A percentile compares a stretch with the other conserved stretches of the same genome.
phyloP scores from a whole-genome alignment of 306 rosid species.

The Geum urbanum region DNA sequence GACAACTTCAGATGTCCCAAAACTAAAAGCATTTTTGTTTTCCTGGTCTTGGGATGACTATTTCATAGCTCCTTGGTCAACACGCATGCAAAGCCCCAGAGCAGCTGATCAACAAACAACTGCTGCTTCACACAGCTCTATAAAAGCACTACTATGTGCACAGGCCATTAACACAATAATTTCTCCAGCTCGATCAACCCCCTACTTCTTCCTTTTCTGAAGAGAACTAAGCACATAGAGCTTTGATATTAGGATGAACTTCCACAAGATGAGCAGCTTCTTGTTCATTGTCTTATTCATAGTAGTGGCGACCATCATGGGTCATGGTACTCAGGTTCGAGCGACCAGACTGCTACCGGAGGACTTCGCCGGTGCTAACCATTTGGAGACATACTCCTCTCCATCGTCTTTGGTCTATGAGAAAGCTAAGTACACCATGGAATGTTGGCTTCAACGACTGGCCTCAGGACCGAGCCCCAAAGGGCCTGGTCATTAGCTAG shows the following conservation, averaged over 20 bases:
- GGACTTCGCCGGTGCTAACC: slow-evolving; percentile 27
- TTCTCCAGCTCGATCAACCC: not conserved
- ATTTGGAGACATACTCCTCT: slow-evolving; percentile 18
- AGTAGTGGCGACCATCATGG: not conserved
- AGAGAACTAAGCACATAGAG: not conserved
- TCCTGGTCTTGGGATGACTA: too few species aligned
- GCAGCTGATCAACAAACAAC: not conserved
- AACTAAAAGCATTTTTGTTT: too few species aligned
- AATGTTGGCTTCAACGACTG: slow-evolving; percentile 30
- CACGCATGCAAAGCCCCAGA: too few species aligned
- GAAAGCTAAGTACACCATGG: slow-evolving; percentile 22
- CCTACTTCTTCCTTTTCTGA: not conserved
- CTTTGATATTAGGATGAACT: slow-evolving; percentile 18
- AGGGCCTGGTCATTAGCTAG: slow-evolving; percentile 32
- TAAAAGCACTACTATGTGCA: not conserved
- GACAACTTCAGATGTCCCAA: not conserved
- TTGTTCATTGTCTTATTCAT: slow-evolving; percentile 15
- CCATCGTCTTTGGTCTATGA: slow-evolving; percentile 16
- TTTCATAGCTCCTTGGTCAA: not conserved
- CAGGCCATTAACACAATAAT: not conserved
- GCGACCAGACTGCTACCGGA: slow-evolving; percentile 29
- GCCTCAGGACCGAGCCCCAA: slow-evolving; percentile 37
- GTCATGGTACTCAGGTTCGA: slow-evolving; percentile 16
- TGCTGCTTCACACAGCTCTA: not conserved
- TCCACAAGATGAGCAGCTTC: slow-evolving; percentile 14